These are phyloP conservation scores for Amanita jacksonii DNA, from an alignment of 768 basidiomycete species.

Conservation along the genomic window DNA sequence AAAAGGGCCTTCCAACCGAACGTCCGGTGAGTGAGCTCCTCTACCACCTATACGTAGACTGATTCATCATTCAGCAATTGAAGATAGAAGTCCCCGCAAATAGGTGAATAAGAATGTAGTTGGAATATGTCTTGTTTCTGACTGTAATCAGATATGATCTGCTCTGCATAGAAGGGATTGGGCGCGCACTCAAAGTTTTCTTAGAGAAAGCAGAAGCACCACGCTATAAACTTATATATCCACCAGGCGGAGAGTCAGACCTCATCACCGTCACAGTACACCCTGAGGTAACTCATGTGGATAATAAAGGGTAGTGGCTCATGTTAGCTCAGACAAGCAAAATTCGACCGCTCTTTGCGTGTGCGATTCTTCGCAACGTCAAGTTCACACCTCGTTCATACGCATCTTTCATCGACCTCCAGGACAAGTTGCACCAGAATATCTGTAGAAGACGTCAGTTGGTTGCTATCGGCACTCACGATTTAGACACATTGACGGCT, in stretches of 20 bases:
- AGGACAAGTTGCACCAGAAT: slow-evolving; percentile 98
- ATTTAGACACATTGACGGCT: slow-evolving; percentile 78
- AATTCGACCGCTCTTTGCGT: slow-evolving; percentile 87
- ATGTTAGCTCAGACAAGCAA: slow-evolving; percentile 47
- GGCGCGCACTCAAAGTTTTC: slow-evolving; percentile 79
- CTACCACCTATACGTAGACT: slow-evolving; percentile 5
- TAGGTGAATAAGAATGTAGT: slow-evolving; percentile 39
- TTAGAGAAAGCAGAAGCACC: slow-evolving; percentile 60
- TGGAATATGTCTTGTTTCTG: no score
- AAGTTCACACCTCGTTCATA: slow-evolving; percentile 85
- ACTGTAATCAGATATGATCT: slow-evolving; percentile 75
- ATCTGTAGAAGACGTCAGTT: slow-evolving; percentile 83
- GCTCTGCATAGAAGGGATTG: slow-evolving; percentile 93
- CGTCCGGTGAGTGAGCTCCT: slow-evolving; percentile 49
- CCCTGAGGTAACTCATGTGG: slow-evolving; percentile 48
- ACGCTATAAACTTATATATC: slow-evolving; percentile 63
- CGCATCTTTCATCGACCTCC: slow-evolving; percentile 96
- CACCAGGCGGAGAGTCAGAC: slow-evolving; percentile 53
- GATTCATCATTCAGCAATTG: slow-evolving; percentile 54
- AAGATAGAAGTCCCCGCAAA: slow-evolving; percentile 99
- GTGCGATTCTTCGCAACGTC: slow-evolving; percentile 83
- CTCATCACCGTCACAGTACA: slow-evolving; percentile 61
- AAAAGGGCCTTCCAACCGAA: slow-evolving; percentile 78
- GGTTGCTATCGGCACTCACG: slow-evolving; percentile 96
- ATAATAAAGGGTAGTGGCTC: background rate